Evolutionary conservation across 2,329 filamentous ascomycete genomes (phyloP).

Genomic region (Ceratocystis lukuohia): DNA sequence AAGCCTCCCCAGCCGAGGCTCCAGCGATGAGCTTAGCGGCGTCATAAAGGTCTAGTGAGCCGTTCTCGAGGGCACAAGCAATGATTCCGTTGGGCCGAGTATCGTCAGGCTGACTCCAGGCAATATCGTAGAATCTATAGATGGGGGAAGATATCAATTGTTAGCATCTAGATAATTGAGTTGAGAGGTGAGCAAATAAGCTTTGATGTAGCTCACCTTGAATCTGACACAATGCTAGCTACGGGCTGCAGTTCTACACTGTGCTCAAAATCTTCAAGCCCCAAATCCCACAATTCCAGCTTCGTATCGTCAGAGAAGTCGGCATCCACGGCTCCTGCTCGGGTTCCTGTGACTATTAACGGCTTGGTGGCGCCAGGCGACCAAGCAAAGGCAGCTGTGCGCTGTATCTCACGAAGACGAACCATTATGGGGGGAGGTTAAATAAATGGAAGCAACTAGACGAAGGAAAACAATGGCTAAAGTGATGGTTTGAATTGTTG

Average conservation of each 20-base stretch:
- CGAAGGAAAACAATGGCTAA: conserved; percentile 4
- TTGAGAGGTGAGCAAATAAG: background rate
- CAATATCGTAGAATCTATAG: conserved; percentile 84
- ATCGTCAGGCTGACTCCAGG: conserved; percentile 74
- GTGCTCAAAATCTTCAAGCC: conserved; percentile 61
- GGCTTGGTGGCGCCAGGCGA: conserved; percentile 68
- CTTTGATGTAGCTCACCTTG: conserved; percentile 47
- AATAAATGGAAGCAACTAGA: background rate
- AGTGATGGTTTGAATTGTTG: background rate
- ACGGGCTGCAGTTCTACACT: conserved; percentile 75
- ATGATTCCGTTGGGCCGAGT: conserved; percentile 77
- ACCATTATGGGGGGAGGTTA: conserved; percentile 52
- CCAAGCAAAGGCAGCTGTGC: conserved; percentile 96
- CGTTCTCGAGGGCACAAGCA: conserved; percentile 88
- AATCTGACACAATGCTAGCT: conserved; percentile 73
- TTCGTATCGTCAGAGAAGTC: conserved; percentile 97
- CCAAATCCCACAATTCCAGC: conserved; percentile 90
- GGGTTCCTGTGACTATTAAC: conserved; percentile 81
- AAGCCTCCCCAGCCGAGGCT: conserved; percentile 45
- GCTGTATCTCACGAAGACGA: conserved; percentile 86
- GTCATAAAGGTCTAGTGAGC: conserved; percentile 86
- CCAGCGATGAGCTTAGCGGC: conserved; percentile 53
- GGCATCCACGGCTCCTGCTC: conserved; percentile 86
- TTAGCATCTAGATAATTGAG: background rate
- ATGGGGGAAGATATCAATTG: background rate